Evolutionary conservation across 345 rosid species (phyloP).

Genomic region (Noccaea bulbosa): DNA sequence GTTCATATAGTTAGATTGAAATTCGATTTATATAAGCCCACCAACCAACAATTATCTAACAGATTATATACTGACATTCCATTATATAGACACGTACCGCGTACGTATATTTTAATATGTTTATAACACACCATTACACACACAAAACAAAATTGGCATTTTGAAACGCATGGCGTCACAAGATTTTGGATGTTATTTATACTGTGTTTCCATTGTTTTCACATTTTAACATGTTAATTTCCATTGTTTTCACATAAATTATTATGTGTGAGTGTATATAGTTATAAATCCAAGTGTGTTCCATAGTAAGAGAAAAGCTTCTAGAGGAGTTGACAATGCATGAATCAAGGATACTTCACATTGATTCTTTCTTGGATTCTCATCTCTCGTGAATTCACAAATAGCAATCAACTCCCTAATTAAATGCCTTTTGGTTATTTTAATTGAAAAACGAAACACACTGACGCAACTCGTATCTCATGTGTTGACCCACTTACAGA

Average conservation of each 20-base stretch:
- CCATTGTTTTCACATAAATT: neutral
- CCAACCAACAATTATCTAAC: neutral
- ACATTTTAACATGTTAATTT: neutral
- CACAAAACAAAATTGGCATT: constrained; percentile 8
- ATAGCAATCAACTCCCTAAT: constrained; percentile 37
- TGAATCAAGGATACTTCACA: constrained; percentile 35
- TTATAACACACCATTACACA: constrained; percentile 9
- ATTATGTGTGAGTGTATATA: neutral
- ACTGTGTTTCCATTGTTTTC: neutral
- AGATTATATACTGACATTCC: neutral
- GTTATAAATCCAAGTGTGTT: constrained; percentile 13
- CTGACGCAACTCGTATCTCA: constrained; percentile 33
- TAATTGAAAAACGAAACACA: neutral
- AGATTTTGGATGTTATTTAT: neutral
- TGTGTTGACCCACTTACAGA: constrained; percentile 43
- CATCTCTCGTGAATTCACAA: constrained; percentile 36
- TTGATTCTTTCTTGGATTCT: constrained; percentile 38
- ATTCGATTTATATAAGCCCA: constrained; percentile 19
- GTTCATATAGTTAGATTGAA: constrained; percentile 14
- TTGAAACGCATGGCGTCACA: neutral
- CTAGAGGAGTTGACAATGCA: constrained; percentile 32
- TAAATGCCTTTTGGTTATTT: constrained; percentile 21
- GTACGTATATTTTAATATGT: neutral
- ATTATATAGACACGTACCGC: constrained; percentile 15
- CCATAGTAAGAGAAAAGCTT: constrained; percentile 29